Evolutionary conservation across 345 rosid genomes (phyloP), one percentile per base, ranked within the genome.

Genomic region (Eucalyptus microcorys): DNA sequence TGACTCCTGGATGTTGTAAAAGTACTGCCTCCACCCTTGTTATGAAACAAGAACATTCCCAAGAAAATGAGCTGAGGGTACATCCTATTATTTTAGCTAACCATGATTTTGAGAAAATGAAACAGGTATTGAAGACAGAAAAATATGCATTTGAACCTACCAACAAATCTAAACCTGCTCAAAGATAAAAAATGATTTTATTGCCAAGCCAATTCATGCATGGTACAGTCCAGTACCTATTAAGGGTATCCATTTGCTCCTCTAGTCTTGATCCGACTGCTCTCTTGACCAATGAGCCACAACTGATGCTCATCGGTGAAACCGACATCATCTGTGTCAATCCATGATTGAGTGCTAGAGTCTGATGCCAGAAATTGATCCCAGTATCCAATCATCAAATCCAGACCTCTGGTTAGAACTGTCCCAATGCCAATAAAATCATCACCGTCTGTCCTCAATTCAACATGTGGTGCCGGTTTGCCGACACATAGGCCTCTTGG

Each of bases 231-330:
- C 26, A 37, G 90, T 80, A 96, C 99, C 97, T 96, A 96, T 93
- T 95, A 97, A 12, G 99, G 99, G 90, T 95, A 94, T 95, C 5
- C 92, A 61, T 95, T 97, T 92, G 95, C 98, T 83, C 99, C 98
- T 11, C 99, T 99, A 68, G 96, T 94, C 92, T 95, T 97, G 89
- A 96, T 96, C 17, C 95, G 92, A 43, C 96, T 95, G 86, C 92
- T 95, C 83, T 91, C 90, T 43, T 96, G 95, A 66, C 98, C 99
- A 87, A 93, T 90, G 19, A 96, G 98, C 96, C 99, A 96, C 43
- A 96, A 50, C 61, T 91, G 92, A 40, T 52, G 57, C 57, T 52
- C 57, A 19, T 52, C 10, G 10, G 9, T 52, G 57, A 52, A 52
- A 52, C 26, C 26, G 26, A 52, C 57, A 52, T 52, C 57, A 52